These are phyloP conservation scores for Peniophora sp. DNA, from an alignment of 1,284 basidiomycete genomes.

Conservation along the genomic window DNA sequence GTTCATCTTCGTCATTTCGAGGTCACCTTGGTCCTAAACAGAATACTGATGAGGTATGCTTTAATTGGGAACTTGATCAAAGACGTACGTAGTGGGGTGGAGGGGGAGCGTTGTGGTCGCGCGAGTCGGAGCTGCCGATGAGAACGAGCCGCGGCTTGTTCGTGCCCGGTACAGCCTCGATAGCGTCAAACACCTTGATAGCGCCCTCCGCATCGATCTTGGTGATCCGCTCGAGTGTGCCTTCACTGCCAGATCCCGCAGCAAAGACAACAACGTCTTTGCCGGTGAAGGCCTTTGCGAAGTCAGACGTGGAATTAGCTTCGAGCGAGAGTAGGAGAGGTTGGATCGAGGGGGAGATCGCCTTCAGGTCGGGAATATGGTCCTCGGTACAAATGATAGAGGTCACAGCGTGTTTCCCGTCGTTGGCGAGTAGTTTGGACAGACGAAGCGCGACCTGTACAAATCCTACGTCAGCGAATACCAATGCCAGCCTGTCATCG, in stretches of 20 bases:
- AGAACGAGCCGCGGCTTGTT: constrained; percentile 53
- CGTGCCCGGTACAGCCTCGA: constrained; percentile 41
- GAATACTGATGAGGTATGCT: background rate
- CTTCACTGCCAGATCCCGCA: constrained; percentile 67
- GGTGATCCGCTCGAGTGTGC: constrained; percentile 52
- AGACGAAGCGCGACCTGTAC: constrained; percentile 47
- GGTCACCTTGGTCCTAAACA: constrained; percentile 38
- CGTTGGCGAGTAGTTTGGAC: constrained; percentile 34
- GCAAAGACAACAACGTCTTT: constrained; percentile 53
- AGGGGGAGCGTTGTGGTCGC: constrained; percentile 46
- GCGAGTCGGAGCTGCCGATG: constrained; percentile 57
- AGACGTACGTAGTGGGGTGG: constrained; percentile 49
- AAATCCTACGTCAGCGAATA: background rate
- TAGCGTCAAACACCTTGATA: constrained; percentile 65
- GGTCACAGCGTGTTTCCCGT: constrained; percentile 34
- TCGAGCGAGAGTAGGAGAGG: constrained; percentile 59
- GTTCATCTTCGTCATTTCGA: constrained; percentile 33
- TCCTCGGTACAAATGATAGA: constrained; percentile 50
- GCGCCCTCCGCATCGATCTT: constrained; percentile 68
- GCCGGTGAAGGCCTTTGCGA: constrained; percentile 41
- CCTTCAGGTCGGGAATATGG: constrained; percentile 39
- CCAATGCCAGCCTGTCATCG: background rate
- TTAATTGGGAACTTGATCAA: constrained; percentile 1
- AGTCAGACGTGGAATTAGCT: constrained; percentile 36
- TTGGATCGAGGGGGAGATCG: constrained; percentile 29